Evolutionary conservation across 768 basidiomycete species (phyloP), one percentile per base, ranked within the genome.

Genomic region (Clathrus columnatus): DNA sequence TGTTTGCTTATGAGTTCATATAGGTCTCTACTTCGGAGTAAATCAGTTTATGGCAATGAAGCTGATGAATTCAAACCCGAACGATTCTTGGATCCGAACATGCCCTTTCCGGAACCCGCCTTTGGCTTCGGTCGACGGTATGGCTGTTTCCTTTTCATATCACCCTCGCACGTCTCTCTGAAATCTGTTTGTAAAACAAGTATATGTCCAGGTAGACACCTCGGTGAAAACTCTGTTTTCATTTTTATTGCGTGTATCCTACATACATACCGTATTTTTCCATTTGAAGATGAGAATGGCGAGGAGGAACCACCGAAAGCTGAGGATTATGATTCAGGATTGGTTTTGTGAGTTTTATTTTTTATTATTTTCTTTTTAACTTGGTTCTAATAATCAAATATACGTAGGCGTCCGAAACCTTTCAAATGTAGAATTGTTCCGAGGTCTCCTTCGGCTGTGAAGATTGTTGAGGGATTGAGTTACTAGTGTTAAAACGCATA

Each of bases 41-140:
- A 17, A 16, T 7, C 2, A 3, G 28, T 69, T 11, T 59, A 27
- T 72, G 73, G 73, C 7, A 27, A 46, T 7, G 26, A 43, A 1
- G 7, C 47, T 27, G 23, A 23, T 16, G 36, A 45, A 14, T 59
- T 59, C 48, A 29, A 45, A 46, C 58, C 58, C n/a, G 51, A 57
- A n/a, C 45, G 58, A 24, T 59, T 59, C 41, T 48, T 59, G 21
- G 10, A 36, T 36, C 14, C 4, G n/a, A 36, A 36, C 14, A 14
- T 36, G 7, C 14, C 14, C n/a, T 36, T 3, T 26, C 43, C 51
- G 11, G 26, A 45, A 23, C 10, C 18, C 6, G 51, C 51, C 5
- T 53, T 53, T 42, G 51, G 51, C 1, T 44, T 10, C 20, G 51
- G 51, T 5, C n/a, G 51, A 42, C 8, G 51, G 51, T 53, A 36